Evolutionary conservation across 108 stramenopile genomes (phyloP), one percentile per base, ranked within the genome.

Genomic region (Cyclotella distinguenda): DNA sequence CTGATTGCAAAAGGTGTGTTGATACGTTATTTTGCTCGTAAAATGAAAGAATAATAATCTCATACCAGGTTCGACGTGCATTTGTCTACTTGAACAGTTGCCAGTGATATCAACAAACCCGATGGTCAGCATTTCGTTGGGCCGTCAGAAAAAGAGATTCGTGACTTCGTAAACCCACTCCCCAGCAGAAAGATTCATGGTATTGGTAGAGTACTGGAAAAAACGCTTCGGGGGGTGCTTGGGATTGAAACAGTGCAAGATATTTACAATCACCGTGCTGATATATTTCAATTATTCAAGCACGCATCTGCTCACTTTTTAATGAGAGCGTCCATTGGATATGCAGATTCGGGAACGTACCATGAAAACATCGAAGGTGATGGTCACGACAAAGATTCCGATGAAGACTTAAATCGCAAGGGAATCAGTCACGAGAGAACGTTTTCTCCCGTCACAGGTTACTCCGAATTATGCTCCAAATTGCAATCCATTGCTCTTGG

Each of bases 401-500:
- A 59, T 12, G 64, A 70, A 31, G 40, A 46, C 26, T 34, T 66
- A 31, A 42, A 75, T 35, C 77, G 79, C 50, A 93, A 95, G 60
- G 90, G 91, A n/a, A 93, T 97, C 46, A 91, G 94, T 63, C 79
- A 81, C 39, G 97, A 98, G 74, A 80, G 96, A 10, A 98, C 95
- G 11, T 98, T 96, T 70, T 45, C 72, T 2, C 79, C 89, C 35
- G 68, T 78, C 11, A 40, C 67, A 9, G 47, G 79, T 11, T 91
- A 86, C 83, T 64, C 44, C 15, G 78, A 76, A 19, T 53, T 98
- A 16, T 70, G 66, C 46, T 58, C 51, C 4, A 86, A 74, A 64
- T 61, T 96, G 7, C 84, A 89, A 66, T 70, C 66, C 30, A 88
- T 96, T 21, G 79, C 86, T 35, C 74, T 70, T 19, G 32, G 56